phyloP scores from a whole-genome alignment of 192 early-diverging fungal genomes.

The Jimgerdemannia flammicorona region DNA sequence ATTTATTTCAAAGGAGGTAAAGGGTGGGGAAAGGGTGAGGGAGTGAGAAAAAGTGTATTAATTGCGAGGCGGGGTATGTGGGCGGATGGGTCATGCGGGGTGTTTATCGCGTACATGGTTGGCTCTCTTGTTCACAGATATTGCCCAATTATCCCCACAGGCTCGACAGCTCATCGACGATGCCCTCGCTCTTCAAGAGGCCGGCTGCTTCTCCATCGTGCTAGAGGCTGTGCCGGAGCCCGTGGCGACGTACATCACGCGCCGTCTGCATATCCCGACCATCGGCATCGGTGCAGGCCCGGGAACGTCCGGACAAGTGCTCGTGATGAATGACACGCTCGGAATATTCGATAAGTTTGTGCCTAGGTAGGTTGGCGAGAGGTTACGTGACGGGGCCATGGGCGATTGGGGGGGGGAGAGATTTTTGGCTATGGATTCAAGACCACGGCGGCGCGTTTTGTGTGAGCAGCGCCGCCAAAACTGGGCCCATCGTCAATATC shows the following conservation, averaged over 20 bases:
- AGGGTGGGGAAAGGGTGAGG: background rate
- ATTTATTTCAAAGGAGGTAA: background rate
- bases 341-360: conserved; percentile 90
- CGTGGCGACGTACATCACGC: conserved; percentile 87
- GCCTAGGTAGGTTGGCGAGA: conserved; percentile 59
- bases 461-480: too few relatives aligned
- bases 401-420: too few relatives aligned
- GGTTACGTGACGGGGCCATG: background rate
- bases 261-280: conserved; percentile 77
- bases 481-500: too few relatives aligned
- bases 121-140: too few relatives aligned
- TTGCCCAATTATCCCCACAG: conserved; percentile 15
- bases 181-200: conserved; percentile 83
- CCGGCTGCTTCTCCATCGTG: conserved; percentile 89
- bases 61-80: too few relatives aligned
- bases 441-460: too few relatives aligned
- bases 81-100: background rate
- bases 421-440: too few relatives aligned
- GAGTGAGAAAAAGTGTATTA: too few relatives aligned
- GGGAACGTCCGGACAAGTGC: conserved; percentile 87
- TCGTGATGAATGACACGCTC: conserved; percentile 89
- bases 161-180: conserved; percentile 79
- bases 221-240: conserved; percentile 89
- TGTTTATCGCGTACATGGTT: background rate
- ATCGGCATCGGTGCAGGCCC: conserved; percentile 97